phyloP scores from a whole-genome alignment of 2,329 filamentous ascomycete genomes.

The Dichotomopilus funicola region DNA sequence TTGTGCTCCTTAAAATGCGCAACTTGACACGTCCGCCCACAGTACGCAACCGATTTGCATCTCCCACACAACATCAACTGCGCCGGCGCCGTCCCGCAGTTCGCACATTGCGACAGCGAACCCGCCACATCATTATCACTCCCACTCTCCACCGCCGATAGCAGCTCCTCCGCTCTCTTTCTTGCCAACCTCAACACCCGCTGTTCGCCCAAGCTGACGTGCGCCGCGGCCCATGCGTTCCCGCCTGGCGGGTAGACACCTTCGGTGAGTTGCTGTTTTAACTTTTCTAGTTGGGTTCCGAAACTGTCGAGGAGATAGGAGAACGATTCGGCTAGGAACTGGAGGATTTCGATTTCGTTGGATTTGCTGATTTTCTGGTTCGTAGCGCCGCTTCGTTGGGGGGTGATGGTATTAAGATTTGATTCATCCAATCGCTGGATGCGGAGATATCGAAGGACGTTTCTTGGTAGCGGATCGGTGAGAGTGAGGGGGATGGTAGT shows the following conservation, averaged over 20 bases:
- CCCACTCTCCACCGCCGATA: constrained; percentile 17
- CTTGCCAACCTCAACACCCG: constrained; percentile 29
- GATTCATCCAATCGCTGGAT: constrained; percentile 30
- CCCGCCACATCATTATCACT: constrained; percentile 3
- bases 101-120: constrained; percentile 18
- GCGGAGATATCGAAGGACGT: constrained; percentile 31
- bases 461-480: constrained; percentile 29
- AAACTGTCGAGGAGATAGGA: constrained; percentile 27
- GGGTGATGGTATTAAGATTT: constrained; percentile 24
- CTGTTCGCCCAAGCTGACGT: constrained; percentile 27
- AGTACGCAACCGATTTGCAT: constrained; percentile 29
- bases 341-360: constrained; percentile 30
- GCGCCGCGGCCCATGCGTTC: constrained; percentile 33
- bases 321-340: constrained; percentile 30
- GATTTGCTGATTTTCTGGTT: constrained; percentile 26
- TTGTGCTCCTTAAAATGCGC: constrained; percentile 29
- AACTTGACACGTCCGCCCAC: constrained; percentile 29
- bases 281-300: constrained; percentile 26
- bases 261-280: constrained; percentile 28
- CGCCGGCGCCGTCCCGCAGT: constrained; percentile 26
- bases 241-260: constrained; percentile 28
- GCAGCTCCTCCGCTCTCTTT: constrained; percentile 28
- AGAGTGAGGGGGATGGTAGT: constrained; percentile 31
- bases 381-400: constrained; percentile 17
- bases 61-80: constrained; percentile 29